phyloP scores from a whole-genome alignment of 495 filamentous ascomycete genomes.

The Tuber magnatum region DNA sequence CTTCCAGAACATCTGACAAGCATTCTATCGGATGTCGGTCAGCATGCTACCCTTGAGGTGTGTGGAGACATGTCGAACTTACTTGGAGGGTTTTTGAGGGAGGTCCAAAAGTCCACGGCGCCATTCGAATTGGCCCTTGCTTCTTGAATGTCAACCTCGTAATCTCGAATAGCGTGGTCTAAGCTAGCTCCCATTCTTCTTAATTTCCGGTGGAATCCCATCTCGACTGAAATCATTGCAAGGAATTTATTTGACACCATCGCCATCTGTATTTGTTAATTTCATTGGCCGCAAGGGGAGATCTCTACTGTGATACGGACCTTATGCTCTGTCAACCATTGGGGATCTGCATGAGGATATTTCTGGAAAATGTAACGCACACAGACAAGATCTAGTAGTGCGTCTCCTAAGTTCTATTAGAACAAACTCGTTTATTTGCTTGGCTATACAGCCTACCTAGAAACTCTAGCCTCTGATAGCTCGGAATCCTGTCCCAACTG shows the following conservation, averaged over 20 bases:
- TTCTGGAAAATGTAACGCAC: slow-evolving; percentile 70
- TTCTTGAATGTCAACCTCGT: slow-evolving; percentile 59
- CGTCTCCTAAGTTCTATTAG: slow-evolving; percentile 53
- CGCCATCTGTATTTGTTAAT: slow-evolving; percentile 58
- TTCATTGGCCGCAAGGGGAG: background rate
- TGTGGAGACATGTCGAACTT: slow-evolving; percentile 11
- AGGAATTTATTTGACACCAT: slow-evolving; percentile 98
- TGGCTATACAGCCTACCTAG: slow-evolving; percentile 42
- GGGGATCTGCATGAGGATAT: slow-evolving; percentile 74
- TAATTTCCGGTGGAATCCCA: slow-evolving; percentile 71
- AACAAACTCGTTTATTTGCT: background rate
- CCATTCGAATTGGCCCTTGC: slow-evolving; percentile 48
- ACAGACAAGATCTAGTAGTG: slow-evolving; percentile 80
- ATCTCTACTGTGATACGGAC: slow-evolving; percentile 35
- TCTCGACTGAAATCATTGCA: slow-evolving; percentile 66
- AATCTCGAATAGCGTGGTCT: slow-evolving; percentile 59
- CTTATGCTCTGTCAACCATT: slow-evolving; percentile 98
- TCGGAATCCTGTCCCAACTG: slow-evolving; percentile 68
- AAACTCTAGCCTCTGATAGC: slow-evolving; percentile 90
- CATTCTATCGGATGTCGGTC: slow-evolving; percentile 46
- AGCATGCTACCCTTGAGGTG: background rate
- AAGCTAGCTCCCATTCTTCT: slow-evolving; percentile 54
- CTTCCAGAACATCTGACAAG: slow-evolving; percentile 80
- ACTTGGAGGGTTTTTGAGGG: slow-evolving; percentile 65
- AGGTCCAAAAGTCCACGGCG: slow-evolving; percentile 66